Conservation (phyloP, 805 yeast species). For the Kodamaea kakaduensis region DNA sequence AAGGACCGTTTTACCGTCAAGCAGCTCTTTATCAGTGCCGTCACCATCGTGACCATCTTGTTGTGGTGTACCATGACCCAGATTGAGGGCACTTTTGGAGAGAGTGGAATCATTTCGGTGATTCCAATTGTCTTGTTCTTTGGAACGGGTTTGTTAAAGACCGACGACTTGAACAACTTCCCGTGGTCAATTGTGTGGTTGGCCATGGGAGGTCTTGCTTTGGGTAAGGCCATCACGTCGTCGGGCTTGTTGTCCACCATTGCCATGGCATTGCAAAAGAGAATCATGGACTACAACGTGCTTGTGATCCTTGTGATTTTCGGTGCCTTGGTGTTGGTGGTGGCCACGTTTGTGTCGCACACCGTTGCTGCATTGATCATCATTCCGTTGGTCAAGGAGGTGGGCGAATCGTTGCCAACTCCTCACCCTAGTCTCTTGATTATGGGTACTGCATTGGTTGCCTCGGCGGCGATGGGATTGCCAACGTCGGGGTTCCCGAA, state of each 20-base stretch:
- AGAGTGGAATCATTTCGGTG: constrained; percentile 45
- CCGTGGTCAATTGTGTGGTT: constrained; percentile 54
- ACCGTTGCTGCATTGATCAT: constrained; percentile 95
- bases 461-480: constrained; percentile 95
- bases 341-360: constrained; percentile 95
- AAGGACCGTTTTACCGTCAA: constrained; percentile 42
- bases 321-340: constrained; percentile 72
- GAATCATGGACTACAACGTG: constrained; percentile 40
- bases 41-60: constrained; percentile 41
- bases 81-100: constrained; percentile 42
- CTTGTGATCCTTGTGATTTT: constrained; percentile 45
- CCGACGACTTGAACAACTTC: constrained; percentile 47
- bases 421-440: constrained; percentile 86
- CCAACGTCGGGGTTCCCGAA: constrained; percentile 98
- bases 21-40: constrained; percentile 41
- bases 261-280: constrained; percentile 41
- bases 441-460: constrained; percentile 59
- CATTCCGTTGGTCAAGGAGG: constrained; percentile 84
- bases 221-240: constrained; percentile 48
- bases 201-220: constrained; percentile 55
- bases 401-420: constrained; percentile 69
- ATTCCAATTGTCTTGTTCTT: constrained; percentile 47
- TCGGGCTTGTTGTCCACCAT: constrained; percentile 46
- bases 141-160: constrained; percentile 46
- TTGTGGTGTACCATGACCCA: constrained; percentile 48